phyloP scores from a whole-genome alignment of 495 filamentous ascomycete species.

The Aspergillus baeticus region DNA sequence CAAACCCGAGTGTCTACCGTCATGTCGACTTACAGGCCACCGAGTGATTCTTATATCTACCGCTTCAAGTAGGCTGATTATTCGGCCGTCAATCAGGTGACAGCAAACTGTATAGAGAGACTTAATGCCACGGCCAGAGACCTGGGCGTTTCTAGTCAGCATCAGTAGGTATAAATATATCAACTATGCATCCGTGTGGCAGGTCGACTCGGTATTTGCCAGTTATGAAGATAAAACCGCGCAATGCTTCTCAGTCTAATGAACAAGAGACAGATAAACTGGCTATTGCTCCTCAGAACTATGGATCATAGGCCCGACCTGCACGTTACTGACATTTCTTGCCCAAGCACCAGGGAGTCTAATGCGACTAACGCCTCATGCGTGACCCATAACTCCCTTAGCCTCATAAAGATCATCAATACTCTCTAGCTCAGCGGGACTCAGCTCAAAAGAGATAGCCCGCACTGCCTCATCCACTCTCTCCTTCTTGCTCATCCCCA shows the following conservation, averaged over 20 bases:
- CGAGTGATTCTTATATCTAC: background rate
- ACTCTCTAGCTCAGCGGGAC: slow-evolving; percentile 55
- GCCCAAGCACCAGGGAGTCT: too few species aligned
- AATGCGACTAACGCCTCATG: background rate
- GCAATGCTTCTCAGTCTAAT: too few species aligned
- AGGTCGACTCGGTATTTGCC: slow-evolving; percentile 8
- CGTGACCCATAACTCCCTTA: slow-evolving; percentile 31
- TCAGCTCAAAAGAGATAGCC: slow-evolving; percentile 47
- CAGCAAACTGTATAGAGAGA: background rate
- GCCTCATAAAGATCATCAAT: slow-evolving; percentile 62
- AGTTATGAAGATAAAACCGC: too few species aligned
- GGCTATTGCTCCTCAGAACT: too few species aligned
- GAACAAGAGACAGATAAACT: too few species aligned
- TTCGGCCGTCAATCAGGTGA: background rate
- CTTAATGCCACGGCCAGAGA: slow-evolving; percentile 5
- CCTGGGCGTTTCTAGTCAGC: slow-evolving; percentile 15
- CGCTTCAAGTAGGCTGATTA: background rate
- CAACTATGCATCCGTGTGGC: slow-evolving; percentile 17
- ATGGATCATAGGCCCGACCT: too few species aligned
- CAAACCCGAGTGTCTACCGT: too few species aligned
- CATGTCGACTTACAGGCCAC: too few species aligned
- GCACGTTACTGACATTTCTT: too few species aligned
- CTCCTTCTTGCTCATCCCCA: slow-evolving; percentile 59
- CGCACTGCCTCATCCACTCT: slow-evolving; percentile 59
- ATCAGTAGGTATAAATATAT: slow-evolving; percentile 22